Percentiles rank a stretch among this genome's conserved stretches.
Conservation (phyloP, 176 grass and related monocot species). For the Avena eriantha region DNA sequence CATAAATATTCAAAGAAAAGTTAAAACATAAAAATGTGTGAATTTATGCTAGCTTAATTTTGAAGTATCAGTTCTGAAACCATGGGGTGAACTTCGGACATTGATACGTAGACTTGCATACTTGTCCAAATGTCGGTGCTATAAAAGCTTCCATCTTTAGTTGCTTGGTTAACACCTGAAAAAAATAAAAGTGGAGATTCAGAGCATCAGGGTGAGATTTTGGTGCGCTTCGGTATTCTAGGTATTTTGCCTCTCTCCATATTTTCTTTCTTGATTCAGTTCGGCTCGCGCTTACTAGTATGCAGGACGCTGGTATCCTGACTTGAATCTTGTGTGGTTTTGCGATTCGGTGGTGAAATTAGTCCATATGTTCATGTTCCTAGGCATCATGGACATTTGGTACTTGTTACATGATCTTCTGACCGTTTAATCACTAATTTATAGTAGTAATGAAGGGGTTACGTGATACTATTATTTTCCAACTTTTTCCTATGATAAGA, state of each 20-base stretch:
- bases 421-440: slow-evolving; percentile 43
- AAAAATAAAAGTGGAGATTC: no score
- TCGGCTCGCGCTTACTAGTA: not conserved
- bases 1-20: no score
- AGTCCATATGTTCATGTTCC: slow-evolving; percentile 45
- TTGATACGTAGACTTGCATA: no score
- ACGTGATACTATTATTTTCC: slow-evolving; percentile 37
- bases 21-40: no score
- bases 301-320: slow-evolving; percentile 28
- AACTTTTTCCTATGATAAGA: slow-evolving; percentile 25
- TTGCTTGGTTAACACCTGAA: no score
- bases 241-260: slow-evolving; percentile 14
- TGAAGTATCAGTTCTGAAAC: no score
- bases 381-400: slow-evolving; percentile 54
- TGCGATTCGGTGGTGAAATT: slow-evolving; percentile 33
- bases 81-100: no score
- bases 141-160: no score
- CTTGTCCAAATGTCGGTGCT: no score
- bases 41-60: no score
- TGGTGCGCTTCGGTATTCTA: slow-evolving; percentile 39
- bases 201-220: slow-evolving; percentile 24
- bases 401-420: slow-evolving; percentile 54
- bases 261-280: slow-evolving; percentile 9
- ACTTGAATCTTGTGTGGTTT: slow-evolving; percentile 21
- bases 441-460: slow-evolving; percentile 47